phyloP scores from a whole-genome alignment of 176 grass and related monocot species.

The Tuctoria greenei region DNA sequence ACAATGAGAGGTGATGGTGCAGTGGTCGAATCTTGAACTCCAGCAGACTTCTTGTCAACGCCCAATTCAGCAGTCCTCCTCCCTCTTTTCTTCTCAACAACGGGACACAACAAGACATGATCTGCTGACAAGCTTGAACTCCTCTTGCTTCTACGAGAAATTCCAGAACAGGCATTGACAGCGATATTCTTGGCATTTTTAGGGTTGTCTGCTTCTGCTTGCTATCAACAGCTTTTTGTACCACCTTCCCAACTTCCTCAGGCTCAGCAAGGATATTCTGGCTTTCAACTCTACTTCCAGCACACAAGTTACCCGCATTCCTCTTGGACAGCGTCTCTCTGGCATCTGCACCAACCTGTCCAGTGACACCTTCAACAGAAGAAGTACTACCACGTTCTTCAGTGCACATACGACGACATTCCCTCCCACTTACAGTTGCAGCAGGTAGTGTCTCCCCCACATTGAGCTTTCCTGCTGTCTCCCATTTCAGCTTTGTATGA shows the following conservation, averaged over 20 bases:
- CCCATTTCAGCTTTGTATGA: constrained; percentile 20
- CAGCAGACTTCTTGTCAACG: constrained; percentile 2
- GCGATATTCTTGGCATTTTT: not conserved
- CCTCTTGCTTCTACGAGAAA: constrained; percentile 28
- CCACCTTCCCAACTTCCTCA: not conserved
- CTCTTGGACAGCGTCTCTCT: not conserved
- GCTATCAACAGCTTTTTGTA: not conserved
- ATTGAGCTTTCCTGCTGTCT: not conserved
- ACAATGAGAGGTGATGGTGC: not conserved
- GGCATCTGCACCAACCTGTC: not conserved
- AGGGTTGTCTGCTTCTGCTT: constrained; percentile 18
- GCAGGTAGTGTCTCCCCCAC: not conserved
- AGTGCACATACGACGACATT: not conserved
- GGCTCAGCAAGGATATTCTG: not conserved
- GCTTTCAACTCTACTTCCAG: not conserved
- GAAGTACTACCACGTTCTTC: not conserved
- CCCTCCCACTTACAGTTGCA: not conserved
- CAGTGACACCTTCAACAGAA: constrained; percentile 10
- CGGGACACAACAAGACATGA: not conserved
- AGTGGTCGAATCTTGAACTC: not conserved
- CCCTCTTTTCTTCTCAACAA: constrained; percentile 27
- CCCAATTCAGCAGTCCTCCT: not conserved
- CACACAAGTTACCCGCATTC: not conserved
- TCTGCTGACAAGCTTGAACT: not conserved
- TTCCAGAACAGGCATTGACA: not conserved